Base-by-base conservation (phyloP, 2,329 filamentous ascomycete genomes). In the Neonectria sp. region DNA sequence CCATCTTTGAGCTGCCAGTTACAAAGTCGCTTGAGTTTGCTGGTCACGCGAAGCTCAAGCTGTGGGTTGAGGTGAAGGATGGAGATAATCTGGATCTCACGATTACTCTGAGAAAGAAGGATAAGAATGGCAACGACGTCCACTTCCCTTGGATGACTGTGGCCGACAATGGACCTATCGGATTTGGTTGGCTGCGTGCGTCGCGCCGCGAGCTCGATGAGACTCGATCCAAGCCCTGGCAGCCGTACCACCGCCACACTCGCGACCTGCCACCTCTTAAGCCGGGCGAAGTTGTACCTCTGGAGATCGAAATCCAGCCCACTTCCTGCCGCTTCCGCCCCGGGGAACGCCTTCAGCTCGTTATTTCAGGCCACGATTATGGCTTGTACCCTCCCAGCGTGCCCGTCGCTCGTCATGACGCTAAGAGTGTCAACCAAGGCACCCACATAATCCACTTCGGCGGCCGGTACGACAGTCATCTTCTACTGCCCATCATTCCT, bases 171-270 rank as follows among this genome's bases (percentile, higher is more conserved):
- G 53, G 53, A 6, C 53, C 53, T 7, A 29, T 56, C 12, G 53
- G 29, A 8, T 56, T 56, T n/a, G 53, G 31, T 8, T 43, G 6
- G 4, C 6, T 56, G 25, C 53, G 35, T 40, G 24, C 17, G 5
- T 56, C 53, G 21, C 53, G 53, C 17, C 31, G 53, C 12, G 53
- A 51, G n/a, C n/a, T n/a, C n/a, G n/a, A n/a, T n/a, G n/a, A n/a
- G n/a, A n/a, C n/a, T n/a, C n/a, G n/a, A n/a, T n/a, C n/a, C n/a
- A n/a, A n/a, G n/a, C n/a, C n/a, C n/a, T n/a, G n/a, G n/a, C n/a
- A n/a, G n/a, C n/a, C n/a, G n/a, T n/a, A n/a, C n/a, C n/a, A n/a
- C n/a, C n/a, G n/a, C n/a, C n/a, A n/a, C n/a, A n/a, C n/a, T n/a
- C n/a, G n/a, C n/a, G 31, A 24, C 13, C 13, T 25, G 49, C 49